Percentiles rank a stretch among this genome's conserved stretches.
These are phyloP conservation scores for Arachnomyces sp. DNA, from an alignment of 2,329 filamentous ascomycete species.

Conservation along the genomic window DNA sequence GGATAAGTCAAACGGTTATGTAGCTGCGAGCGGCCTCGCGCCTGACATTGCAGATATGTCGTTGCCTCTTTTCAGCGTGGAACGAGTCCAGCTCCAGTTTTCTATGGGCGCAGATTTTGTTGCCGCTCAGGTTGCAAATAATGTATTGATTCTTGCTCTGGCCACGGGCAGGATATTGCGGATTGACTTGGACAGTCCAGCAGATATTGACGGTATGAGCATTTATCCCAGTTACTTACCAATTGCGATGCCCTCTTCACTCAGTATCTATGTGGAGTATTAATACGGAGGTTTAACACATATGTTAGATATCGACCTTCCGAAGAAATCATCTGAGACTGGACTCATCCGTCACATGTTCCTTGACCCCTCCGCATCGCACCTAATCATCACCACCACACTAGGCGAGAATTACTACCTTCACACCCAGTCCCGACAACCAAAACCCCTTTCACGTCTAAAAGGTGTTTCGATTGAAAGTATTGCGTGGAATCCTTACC, in stretches of 20 bases:
- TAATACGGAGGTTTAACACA: neutral
- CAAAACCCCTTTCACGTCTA: constrained; percentile 70
- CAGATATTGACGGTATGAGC: constrained; percentile 77
- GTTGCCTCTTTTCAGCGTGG: constrained; percentile 88
- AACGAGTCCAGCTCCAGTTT: constrained; percentile 88
- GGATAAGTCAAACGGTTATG: constrained; percentile 65
- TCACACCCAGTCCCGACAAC: constrained; percentile 85
- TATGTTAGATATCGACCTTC: constrained; percentile 79
- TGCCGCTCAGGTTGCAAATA: constrained; percentile 92
- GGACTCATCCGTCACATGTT: constrained; percentile 94
- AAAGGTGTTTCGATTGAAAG: constrained; percentile 83
- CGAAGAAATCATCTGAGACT: constrained; percentile 83
- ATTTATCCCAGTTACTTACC: neutral
- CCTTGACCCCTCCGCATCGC: constrained; percentile 91
- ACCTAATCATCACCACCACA: constrained; percentile 84
- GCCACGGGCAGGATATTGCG: constrained; percentile 87
- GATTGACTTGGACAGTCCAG: constrained; percentile 87
- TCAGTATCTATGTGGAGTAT: constrained; percentile 6
- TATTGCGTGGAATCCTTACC: constrained; percentile 87
- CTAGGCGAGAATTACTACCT: constrained; percentile 96
- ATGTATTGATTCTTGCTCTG: constrained; percentile 85
- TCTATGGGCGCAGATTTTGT: constrained; percentile 92
- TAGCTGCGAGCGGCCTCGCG: constrained; percentile 55
- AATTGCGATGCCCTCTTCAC: constrained; percentile 12
- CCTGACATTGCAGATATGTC: constrained; percentile 50